phyloP scores from a whole-genome alignment of 2,329 filamentous ascomycete genomes.

The Colletotrichum camelliae region DNA sequence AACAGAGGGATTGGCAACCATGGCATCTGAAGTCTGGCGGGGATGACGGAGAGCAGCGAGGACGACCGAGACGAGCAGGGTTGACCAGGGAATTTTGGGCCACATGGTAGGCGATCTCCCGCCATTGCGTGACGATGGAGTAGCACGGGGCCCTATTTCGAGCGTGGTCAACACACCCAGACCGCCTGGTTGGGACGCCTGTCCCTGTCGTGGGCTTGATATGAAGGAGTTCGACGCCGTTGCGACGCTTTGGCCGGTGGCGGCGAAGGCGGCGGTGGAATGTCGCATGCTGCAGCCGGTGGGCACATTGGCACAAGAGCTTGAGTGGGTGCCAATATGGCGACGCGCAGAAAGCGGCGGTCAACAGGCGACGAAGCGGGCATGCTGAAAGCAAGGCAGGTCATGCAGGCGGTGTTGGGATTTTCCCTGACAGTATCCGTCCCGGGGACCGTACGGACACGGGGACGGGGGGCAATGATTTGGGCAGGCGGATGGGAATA shows the following conservation, averaged over 20 bases:
- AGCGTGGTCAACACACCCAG: constrained; percentile 2
- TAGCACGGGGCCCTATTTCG: background rate
- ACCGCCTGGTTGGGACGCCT: constrained; percentile 14
- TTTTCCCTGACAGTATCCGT: background rate
- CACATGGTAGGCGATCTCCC: constrained; percentile 20
- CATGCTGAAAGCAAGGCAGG: background rate
- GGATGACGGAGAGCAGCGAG: background rate
- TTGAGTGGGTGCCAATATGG: background rate
- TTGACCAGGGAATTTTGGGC: constrained; percentile 12
- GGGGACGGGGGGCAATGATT: background rate
- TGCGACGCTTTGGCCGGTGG: constrained; percentile 16
- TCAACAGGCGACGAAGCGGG: background rate
- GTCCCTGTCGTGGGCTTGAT: constrained; percentile 11
- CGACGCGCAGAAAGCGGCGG: background rate
- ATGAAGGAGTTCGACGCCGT: constrained; percentile 8
- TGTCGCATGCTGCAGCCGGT: background rate
- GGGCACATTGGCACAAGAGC: background rate
- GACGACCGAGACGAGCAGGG: background rate
- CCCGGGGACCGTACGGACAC: background rate
- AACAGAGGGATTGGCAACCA: background rate
- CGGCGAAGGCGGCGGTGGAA: constrained; percentile 3
- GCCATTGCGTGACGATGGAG: constrained; percentile 10
- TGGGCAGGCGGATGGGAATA: background rate
- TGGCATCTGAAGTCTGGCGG: constrained; percentile 13
- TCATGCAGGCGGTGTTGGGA: background rate